Evolutionary conservation across 495 filamentous ascomycete genomes (phyloP).

Genomic region (Xylaria longipes): DNA sequence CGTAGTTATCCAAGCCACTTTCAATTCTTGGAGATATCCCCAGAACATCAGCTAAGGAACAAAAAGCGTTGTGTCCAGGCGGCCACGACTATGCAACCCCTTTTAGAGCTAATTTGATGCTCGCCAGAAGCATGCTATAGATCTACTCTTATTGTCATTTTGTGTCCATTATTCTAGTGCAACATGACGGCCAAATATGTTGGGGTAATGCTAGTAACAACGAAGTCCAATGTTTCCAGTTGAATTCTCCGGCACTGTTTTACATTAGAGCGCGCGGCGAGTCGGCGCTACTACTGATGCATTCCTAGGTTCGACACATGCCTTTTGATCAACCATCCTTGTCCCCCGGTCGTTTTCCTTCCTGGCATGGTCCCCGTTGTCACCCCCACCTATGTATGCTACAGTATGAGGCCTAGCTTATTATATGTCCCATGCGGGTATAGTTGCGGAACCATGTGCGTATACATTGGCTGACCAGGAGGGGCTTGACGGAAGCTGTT

Average conservation of each 20-base stretch:
- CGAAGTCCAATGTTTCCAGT: not conserved
- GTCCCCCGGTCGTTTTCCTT: conserved; percentile 18
- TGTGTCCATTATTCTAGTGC: not conserved
- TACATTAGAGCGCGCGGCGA: conserved; percentile 14
- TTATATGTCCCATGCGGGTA: conserved; percentile 24
- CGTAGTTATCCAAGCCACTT: not conserved
- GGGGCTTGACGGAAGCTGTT: conserved; percentile 20
- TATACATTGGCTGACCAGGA: conserved; percentile 20
- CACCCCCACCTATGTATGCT: conserved; percentile 18
- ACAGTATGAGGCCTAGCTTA: conserved; percentile 20
- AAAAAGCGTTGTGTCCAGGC: not conserved
- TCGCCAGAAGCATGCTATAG: not conserved
- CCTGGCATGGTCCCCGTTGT: conserved; percentile 20
- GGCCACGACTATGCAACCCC: not conserved
- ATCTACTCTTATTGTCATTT: not conserved
- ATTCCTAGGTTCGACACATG: conserved; percentile 24
- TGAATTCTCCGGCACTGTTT: conserved; percentile 21
- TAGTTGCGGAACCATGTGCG: conserved; percentile 27
- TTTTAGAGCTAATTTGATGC: not conserved
- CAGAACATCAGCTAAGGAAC: not conserved
- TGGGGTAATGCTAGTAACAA: conserved; percentile 14
- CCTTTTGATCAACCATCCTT: conserved; percentile 17
- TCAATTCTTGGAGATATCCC: not conserved
- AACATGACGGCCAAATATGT: not conserved
- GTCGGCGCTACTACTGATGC: conserved; percentile 22